Evolutionary conservation across 768 basidiomycete species (phyloP).

Genomic region (Suillus plorans): DNA sequence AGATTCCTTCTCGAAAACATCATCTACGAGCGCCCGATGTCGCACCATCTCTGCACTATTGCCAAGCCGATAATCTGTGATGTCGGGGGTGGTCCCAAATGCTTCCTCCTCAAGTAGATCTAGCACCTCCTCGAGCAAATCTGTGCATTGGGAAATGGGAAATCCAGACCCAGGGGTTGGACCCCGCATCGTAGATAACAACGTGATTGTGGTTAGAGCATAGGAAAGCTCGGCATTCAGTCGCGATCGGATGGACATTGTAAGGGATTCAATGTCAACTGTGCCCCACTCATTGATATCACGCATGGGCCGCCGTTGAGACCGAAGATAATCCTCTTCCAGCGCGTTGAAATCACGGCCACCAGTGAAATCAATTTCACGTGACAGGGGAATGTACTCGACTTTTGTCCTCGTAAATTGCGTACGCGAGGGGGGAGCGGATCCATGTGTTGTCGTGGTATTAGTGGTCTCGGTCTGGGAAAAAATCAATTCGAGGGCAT

Average conservation of each 20-base stretch:
- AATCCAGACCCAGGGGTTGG: conserved; percentile 60
- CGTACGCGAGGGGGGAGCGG: conserved; percentile 40
- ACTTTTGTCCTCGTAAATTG: conserved; percentile 75
- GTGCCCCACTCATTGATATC: conserved; percentile 84
- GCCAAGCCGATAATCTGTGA: conserved; percentile 24
- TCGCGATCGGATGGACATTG: conserved; percentile 89
- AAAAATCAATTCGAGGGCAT: conserved; percentile 9
- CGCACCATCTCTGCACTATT: conserved; percentile 48
- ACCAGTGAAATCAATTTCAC: conserved; percentile 73
- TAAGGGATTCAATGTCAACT: conserved; percentile 89
- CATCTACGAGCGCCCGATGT: conserved; percentile 61
- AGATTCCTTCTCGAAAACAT: conserved; percentile 56
- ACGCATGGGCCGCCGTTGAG: conserved; percentile 57
- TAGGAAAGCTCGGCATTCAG: conserved; percentile 85
- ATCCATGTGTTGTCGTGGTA: conserved; percentile 16
- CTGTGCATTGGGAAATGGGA: conserved; percentile 70
- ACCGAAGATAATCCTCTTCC: conserved; percentile 55
- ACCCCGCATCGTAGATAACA: conserved; percentile 77
- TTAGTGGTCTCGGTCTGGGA: neutral
- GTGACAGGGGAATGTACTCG: conserved; percentile 81
- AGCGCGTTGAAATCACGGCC: conserved; percentile 76
- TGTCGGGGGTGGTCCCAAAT: conserved; percentile 51
- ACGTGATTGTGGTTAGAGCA: conserved; percentile 81
- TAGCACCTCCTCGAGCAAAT: conserved; percentile 82
- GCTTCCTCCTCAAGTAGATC: conserved; percentile 85